A percentile compares a stretch with the other conserved stretches of the same genome.
These are phyloP conservation scores for Alternaria sp. DNA, from an alignment of 2,329 filamentous ascomycete species.

Conservation along the genomic window DNA sequence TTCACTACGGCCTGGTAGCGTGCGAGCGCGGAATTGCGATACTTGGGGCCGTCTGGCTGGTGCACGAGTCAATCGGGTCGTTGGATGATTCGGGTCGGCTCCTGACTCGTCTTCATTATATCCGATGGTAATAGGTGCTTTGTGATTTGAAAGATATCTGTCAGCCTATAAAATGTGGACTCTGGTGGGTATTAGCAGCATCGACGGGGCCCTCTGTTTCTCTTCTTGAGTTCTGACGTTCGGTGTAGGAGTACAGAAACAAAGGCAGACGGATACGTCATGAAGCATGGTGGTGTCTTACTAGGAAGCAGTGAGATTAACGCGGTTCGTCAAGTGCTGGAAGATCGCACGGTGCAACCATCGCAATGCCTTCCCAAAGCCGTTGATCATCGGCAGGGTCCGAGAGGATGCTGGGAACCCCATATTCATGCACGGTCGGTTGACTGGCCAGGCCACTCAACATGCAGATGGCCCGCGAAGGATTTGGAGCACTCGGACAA, in stretches of 20 bases:
- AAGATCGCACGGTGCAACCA: neutral
- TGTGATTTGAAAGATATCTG: slow-evolving; percentile 5
- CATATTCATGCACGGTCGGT: slow-evolving; percentile 7
- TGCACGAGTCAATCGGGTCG: slow-evolving; percentile 10
- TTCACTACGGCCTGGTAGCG: slow-evolving; percentile 1
- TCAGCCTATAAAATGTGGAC: slow-evolving; percentile 16
- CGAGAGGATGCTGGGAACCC: slow-evolving; percentile 3
- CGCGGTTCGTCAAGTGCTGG: slow-evolving; percentile 4
- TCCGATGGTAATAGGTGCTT: slow-evolving; percentile 9
- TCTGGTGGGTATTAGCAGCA: slow-evolving; percentile 6
- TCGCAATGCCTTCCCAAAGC: slow-evolving; percentile 17
- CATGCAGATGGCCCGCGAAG: neutral
- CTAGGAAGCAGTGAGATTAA: neutral
- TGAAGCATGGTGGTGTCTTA: neutral
- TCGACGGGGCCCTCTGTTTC: neutral
- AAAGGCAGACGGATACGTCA: neutral
- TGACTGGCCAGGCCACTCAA: neutral
- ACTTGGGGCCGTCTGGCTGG: neutral
- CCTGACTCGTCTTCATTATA: slow-evolving; percentile 14
- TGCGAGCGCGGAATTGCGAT: slow-evolving; percentile 3
- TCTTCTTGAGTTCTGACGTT: neutral
- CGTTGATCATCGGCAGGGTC: slow-evolving; percentile 14
- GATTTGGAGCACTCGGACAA: neutral
- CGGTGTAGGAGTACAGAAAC: neutral
- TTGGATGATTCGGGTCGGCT: slow-evolving; percentile 1